These are phyloP conservation scores for Anaeramoeba flamelloides DNA, from an alignment of 78 protist species.

Conservation along the genomic window DNA sequence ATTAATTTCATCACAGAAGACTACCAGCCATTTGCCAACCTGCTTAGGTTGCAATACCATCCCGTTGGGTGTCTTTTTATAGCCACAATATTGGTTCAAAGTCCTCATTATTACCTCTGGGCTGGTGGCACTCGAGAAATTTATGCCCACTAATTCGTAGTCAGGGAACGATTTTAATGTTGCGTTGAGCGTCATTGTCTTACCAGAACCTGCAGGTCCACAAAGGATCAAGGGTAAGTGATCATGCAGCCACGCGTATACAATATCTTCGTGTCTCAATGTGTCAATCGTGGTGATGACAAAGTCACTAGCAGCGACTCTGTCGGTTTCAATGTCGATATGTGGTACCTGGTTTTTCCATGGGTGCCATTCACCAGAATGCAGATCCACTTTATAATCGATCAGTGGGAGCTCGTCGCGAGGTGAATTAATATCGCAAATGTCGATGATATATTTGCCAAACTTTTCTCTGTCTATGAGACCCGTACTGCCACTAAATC, in stretches of 20 bases:
- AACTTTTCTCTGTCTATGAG: conserved; percentile 37
- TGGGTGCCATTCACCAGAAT: conserved; percentile 52
- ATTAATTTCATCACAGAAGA: conserved; percentile 63
- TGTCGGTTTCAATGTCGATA: conserved; percentile 34
- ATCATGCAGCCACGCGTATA: conserved; percentile 58
- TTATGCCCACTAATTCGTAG: conserved; percentile 60
- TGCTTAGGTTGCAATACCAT: no score
- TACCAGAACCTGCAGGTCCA: conserved; percentile 95
- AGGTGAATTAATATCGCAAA: no score
- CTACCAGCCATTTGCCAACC: conserved; percentile 25
- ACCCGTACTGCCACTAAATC: conserved; percentile 50
- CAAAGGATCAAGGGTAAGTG: conserved; percentile 68
- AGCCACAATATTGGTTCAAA: conserved; percentile 56
- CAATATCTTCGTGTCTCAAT: conserved; percentile 70
- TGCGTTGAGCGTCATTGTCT: conserved; percentile 80
- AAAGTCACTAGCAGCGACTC: conserved; percentile 38
- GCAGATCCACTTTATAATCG: conserved; percentile 49
- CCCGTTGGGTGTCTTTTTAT: conserved; percentile 34
- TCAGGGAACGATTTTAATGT: conserved; percentile 49
- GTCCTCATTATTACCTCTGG: conserved; percentile 63
- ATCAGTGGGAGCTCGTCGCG: no score
- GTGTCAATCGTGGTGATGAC: conserved; percentile 93
- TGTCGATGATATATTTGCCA: no score
- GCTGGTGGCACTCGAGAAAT: conserved; percentile 66
- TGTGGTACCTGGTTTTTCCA: conserved; percentile 52